A percentile compares a stretch with the other conserved stretches of the same genome.
These are phyloP conservation scores for Boletus insuetus DNA, from an alignment of 768 basidiomycete species.

Conservation along the genomic window DNA sequence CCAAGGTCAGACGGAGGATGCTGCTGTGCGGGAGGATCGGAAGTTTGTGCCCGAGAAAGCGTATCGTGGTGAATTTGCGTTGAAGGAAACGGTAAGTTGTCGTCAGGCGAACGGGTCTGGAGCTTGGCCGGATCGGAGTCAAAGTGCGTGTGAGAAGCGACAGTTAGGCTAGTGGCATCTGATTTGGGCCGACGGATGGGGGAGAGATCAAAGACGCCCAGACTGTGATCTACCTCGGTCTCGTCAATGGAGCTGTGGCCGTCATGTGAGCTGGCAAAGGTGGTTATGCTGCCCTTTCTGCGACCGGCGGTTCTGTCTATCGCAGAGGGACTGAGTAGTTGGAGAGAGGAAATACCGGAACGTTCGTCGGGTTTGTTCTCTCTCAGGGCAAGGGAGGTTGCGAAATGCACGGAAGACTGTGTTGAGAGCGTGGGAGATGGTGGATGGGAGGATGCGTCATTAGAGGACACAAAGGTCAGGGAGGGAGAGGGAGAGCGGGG, in stretches of 20 bases:
- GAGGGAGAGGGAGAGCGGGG: conserved; percentile 31
- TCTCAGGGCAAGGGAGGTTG: conserved; percentile 54
- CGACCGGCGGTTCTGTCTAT: conserved; percentile 38
- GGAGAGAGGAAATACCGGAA: conserved; percentile 50
- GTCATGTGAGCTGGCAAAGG: conserved; percentile 45
- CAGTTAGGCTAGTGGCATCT: conserved; percentile 32
- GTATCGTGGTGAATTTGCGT: conserved; percentile 24
- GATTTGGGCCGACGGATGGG: conserved; percentile 36
- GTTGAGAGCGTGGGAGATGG: conserved; percentile 78
- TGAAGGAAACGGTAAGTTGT: conserved; percentile 12
- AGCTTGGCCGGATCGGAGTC: conserved; percentile 37
- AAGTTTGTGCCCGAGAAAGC: conserved; percentile 17
- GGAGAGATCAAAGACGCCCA: conserved; percentile 27
- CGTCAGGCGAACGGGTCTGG: not conserved
- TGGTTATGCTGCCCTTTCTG: conserved; percentile 59
- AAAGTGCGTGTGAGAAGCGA: conserved; percentile 37
- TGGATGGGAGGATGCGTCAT: conserved; percentile 49
- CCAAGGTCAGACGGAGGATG: conserved; percentile 52
- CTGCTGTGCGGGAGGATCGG: conserved; percentile 25
- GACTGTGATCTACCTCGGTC: conserved; percentile 48
- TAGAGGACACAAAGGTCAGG: conserved; percentile 34
- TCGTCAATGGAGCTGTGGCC: conserved; percentile 38
- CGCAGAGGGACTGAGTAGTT: conserved; percentile 44
- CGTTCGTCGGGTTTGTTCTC: conserved; percentile 65
- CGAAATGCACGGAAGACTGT: conserved; percentile 59